A percentile compares a stretch with the other conserved stretches of the same genome.
phyloP scores from a whole-genome alignment of 2,329 filamentous ascomycete genomes.

The Botrytis galanthina region DNA sequence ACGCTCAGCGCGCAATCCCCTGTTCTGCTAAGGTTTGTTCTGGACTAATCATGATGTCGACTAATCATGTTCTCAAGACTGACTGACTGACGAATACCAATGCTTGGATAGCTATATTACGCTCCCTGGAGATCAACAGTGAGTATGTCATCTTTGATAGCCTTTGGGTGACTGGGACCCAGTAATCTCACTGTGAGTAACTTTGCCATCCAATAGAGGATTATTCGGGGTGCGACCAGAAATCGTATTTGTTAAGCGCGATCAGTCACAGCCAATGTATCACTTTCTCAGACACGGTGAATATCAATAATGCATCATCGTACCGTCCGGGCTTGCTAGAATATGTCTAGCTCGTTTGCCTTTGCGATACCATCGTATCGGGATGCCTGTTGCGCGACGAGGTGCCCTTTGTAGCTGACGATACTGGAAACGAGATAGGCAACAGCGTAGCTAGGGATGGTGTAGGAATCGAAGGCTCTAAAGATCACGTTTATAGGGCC shows the following conservation, averaged over 20 bases:
- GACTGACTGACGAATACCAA: neutral
- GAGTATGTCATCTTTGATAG: neutral
- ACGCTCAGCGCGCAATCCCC: neutral
- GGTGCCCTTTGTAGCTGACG: neutral
- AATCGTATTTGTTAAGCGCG: neutral
- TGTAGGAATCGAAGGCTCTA: neutral
- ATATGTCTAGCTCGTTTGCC: neutral
- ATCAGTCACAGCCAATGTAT: neutral
- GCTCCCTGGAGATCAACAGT: neutral
- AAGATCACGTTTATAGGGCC: neutral
- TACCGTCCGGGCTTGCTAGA: neutral
- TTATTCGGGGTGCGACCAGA: neutral
- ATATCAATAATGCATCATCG: neutral
- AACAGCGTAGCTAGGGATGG: neutral
- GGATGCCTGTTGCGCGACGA: neutral
- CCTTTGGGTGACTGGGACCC: neutral
- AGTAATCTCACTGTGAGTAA: neutral
- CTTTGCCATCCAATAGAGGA: neutral
- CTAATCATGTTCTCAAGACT: slow-evolving; percentile 7
- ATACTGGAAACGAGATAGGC: neutral
- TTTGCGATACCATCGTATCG: neutral
- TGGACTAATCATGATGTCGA: slow-evolving; percentile 1
- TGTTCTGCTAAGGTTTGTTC: neutral
- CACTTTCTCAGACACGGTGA: neutral
- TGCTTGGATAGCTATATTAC: neutral